A percentile compares a stretch with the other conserved stretches of the same genome.
phyloP scores from a whole-genome alignment of 1,284 basidiomycete genomes.

The Cerrena zonata region DNA sequence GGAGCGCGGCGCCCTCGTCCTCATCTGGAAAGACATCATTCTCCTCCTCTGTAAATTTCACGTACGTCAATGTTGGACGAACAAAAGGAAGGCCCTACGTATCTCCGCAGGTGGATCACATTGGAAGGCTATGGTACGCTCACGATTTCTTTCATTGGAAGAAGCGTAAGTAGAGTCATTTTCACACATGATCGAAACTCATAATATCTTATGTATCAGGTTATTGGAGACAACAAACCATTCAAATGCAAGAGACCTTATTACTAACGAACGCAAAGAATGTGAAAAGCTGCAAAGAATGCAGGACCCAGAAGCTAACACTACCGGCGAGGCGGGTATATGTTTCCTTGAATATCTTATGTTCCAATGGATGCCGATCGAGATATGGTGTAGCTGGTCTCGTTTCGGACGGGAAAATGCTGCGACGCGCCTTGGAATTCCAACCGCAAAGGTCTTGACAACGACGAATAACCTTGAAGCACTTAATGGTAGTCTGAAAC shows the following conservation, averaged over 20 bases:
- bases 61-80: slow-evolving; percentile 34
- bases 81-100: slow-evolving; percentile 20
- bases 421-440: slow-evolving; percentile 18
- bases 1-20: slow-evolving; percentile 29
- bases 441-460: slow-evolving; percentile 26
- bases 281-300: background rate
- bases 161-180: slow-evolving; percentile 6
- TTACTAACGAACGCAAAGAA: slow-evolving; percentile 5
- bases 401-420: slow-evolving; percentile 19
- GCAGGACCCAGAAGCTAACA: background rate
- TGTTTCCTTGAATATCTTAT: slow-evolving; percentile 1
- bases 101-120: background rate
- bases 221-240: background rate
- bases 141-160: slow-evolving; percentile 1
- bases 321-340: slow-evolving; percentile 1
- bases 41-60: slow-evolving; percentile 38
- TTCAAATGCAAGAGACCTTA: slow-evolving; percentile 2
- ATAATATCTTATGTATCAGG: background rate
- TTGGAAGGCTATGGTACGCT: slow-evolving; percentile 5
- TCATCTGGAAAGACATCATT: slow-evolving; percentile 24
- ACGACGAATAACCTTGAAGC: slow-evolving; percentile 39
- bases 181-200: background rate
- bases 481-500: slow-evolving; percentile 34
- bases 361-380: slow-evolving; percentile 3
- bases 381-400: slow-evolving; percentile 29